Base-by-base conservation (phyloP, 371 early-diverging fungal species). In the Funneliformis caledonium region DNA sequence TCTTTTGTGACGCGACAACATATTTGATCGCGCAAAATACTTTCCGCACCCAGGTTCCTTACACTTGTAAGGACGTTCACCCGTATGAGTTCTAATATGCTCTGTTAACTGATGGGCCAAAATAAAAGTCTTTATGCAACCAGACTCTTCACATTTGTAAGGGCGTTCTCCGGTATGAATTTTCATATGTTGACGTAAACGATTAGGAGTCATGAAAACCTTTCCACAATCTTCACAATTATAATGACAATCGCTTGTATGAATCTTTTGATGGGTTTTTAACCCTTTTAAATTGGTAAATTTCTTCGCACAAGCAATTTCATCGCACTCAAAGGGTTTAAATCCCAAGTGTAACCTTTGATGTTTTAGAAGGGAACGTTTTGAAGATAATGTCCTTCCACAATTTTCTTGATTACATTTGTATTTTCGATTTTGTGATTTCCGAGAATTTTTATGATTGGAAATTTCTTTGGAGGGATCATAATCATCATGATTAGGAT, bases 331-430 rank as follows among this genome's bases (percentile, higher is more conserved):
- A 81, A 86, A 92, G 0, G 95, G 95, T 72, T 92, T 88, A 67
- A 91, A 83, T 65, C 89, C 91, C 19, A 92, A 92, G 83, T 96
- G 96, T 2, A 96, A 96, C 84, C 94, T 94, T 70, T 93, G 88
- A 81, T 97, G 97, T 14, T 95, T 96, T 31, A 93, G 92, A 52
- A 97, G 87, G 7, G 95, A 95, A 83, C 96, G 96, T 61, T 93
- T 95, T 45, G 96, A 87, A 9, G 95, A 93, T 80, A 97, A 97
- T 56, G 88, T 88, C 81, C 96, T 97, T 26, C 89, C 92, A 83
- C 96, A 96, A 82, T 82, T 83, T 52, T 81, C 85, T 9, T 87
- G 83, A 60, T 82, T 86, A 76, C 91, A 91, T 59, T 81, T 80
- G 69, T 93, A 94, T 56, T 19, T 19, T 19, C 16, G 16, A 5